A percentile compares a stretch with the other conserved stretches of the same genome.
Evolutionary conservation across 345 rosid genomes (phyloP).

Genomic region (Eucalyptus sp.): DNA sequence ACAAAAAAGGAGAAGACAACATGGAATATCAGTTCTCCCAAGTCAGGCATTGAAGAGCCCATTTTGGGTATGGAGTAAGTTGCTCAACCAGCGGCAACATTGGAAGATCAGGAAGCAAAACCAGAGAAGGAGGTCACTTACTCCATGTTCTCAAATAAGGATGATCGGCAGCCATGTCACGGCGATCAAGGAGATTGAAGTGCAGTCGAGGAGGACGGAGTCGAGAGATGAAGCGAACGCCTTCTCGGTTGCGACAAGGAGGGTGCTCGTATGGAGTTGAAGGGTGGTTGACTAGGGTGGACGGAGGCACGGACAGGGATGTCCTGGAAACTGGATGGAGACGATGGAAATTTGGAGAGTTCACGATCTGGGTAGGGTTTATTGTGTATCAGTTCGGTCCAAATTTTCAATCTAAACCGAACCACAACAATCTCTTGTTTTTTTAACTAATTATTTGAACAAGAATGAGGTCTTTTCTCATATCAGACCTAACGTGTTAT

Average conservation of each 20-base stretch:
- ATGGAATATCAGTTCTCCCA: not conserved
- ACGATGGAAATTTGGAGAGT: not conserved
- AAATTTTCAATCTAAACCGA: too few relatives aligned
- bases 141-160: too few relatives aligned
- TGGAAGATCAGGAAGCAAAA: not conserved
- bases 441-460: too few relatives aligned
- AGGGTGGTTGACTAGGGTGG: not conserved
- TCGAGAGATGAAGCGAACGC: rapidly evolving
- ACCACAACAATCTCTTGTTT: too few relatives aligned
- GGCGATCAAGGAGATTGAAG: not conserved
- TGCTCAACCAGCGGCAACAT: not conserved
- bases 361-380: not conserved
- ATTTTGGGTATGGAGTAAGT: not conserved
- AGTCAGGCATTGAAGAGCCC: not conserved
- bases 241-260: not conserved
- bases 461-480: too few relatives aligned
- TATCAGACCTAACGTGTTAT: too few relatives aligned
- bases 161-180: not conserved
- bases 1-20: not conserved
- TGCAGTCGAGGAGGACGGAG: not conserved
- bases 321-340: rapidly evolving
- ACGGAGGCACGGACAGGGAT: rapidly evolving
- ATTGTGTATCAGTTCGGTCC: too few relatives aligned
- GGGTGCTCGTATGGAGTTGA: not conserved
- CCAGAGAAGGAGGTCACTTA: not conserved